Evolutionary conservation across 2,329 filamentous ascomycete genomes (phyloP).

Genomic region (Colletotrichum somersetense): DNA sequence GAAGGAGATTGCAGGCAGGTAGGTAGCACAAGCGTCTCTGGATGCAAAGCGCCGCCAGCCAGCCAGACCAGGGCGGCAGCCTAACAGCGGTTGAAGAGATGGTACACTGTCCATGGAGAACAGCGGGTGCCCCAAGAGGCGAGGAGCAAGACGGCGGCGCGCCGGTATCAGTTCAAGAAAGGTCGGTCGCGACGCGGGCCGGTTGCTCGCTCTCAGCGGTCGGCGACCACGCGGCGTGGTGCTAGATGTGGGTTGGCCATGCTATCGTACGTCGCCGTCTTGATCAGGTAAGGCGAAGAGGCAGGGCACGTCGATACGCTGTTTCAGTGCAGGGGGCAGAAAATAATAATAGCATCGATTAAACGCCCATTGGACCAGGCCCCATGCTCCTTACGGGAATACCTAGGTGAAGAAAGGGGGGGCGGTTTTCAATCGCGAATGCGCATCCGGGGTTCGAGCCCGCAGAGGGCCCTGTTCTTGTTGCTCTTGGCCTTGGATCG

Average conservation of each 20-base stretch:
- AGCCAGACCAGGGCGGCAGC: constrained; percentile 26
- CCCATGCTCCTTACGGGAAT: neutral
- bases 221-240: constrained; percentile 23
- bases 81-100: constrained; percentile 23
- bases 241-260: constrained; percentile 8
- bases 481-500: constrained; percentile 32
- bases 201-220: constrained; percentile 15
- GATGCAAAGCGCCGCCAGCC: constrained; percentile 10
- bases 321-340: constrained; percentile 23
- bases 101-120: constrained; percentile 25
- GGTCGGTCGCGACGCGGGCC: constrained; percentile 35
- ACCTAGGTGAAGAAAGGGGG: neutral
- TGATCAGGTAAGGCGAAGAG: constrained; percentile 4
- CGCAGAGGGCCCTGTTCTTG: neutral
- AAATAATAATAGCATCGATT: constrained; percentile 29
- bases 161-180: constrained; percentile 28
- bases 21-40: constrained; percentile 23
- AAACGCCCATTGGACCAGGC: constrained; percentile 26
- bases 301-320: constrained; percentile 25
- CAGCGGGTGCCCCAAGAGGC: constrained; percentile 2
- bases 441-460: constrained; percentile 19
- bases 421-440: neutral
- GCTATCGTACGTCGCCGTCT: constrained; percentile 3
- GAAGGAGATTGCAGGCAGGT: constrained; percentile 14
- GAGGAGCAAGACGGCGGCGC: constrained; percentile 24